A percentile compares a stretch with the other conserved stretches of the same genome.
These are phyloP conservation scores for Barbarea vulgaris DNA, from an alignment of 345 rosid genomes.

Conservation along the genomic window DNA sequence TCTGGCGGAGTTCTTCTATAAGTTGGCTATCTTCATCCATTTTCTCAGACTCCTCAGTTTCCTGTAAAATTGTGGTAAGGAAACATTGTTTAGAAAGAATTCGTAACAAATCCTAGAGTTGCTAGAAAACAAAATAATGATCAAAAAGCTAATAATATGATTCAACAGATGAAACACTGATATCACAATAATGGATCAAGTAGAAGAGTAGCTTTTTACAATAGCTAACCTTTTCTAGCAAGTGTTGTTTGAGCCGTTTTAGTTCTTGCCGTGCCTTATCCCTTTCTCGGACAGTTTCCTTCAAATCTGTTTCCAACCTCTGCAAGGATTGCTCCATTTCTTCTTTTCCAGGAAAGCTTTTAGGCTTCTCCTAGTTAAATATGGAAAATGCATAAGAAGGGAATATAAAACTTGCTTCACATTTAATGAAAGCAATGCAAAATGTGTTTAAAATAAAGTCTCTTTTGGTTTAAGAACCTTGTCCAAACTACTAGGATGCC, in stretches of 20 bases:
- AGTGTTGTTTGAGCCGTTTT: slow-evolving; percentile 82
- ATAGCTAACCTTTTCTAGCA: slow-evolving; percentile 75
- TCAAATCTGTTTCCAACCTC: slow-evolving; percentile 61
- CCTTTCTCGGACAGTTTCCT: slow-evolving; percentile 59
- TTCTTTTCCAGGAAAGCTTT: slow-evolving; percentile 53
- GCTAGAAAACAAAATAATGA: neutral
- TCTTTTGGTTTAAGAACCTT: slow-evolving; percentile 25
- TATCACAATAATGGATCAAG: neutral
- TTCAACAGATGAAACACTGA: neutral
- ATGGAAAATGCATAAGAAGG: slow-evolving; percentile 7
- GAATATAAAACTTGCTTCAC: neutral
- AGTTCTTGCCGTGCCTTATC: slow-evolving; percentile 77
- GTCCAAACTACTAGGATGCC: slow-evolving; percentile 29
- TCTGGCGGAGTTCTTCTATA: slow-evolving; percentile 76
- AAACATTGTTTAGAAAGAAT: neutral
- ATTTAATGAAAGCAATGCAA: neutral
- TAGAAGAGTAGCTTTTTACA: neutral
- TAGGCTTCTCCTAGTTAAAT: slow-evolving; percentile 39
- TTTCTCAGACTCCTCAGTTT: slow-evolving; percentile 90
- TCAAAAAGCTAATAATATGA: neutral
- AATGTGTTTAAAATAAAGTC: slow-evolving; percentile 3
- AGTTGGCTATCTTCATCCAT: slow-evolving; percentile 89
- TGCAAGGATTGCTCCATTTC: slow-evolving; percentile 64
- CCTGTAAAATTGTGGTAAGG: slow-evolving; percentile 42
- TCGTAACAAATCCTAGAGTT: neutral